phyloP scores from a whole-genome alignment of 2,329 filamentous ascomycete species.

The Aspergillus sp. region DNA sequence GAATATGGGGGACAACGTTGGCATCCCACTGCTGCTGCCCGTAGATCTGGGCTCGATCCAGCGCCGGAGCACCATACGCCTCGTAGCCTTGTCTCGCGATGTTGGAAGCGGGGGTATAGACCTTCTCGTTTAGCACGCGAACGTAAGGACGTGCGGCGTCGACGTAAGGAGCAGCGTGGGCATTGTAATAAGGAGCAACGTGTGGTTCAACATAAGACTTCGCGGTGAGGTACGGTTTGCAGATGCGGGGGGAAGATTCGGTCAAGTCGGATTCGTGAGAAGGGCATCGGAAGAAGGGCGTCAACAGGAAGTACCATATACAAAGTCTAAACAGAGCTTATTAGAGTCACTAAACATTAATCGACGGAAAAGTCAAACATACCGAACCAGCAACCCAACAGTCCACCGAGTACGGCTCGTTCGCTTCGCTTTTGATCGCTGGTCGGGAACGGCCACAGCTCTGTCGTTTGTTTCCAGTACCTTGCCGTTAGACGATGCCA shows the following conservation, averaged over 20 bases:
- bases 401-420: slow-evolving; percentile 38
- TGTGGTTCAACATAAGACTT: slow-evolving; percentile 72
- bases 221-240: slow-evolving; percentile 76
- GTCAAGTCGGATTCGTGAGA: slow-evolving; percentile 68
- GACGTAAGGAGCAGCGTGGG: slow-evolving; percentile 83
- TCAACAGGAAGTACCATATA: slow-evolving; percentile 85
- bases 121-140: slow-evolving; percentile 58
- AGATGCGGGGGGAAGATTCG: slow-evolving; percentile 74
- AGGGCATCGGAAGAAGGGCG: slow-evolving; percentile 81
- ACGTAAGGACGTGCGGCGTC: slow-evolving; percentile 75
- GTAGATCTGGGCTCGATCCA: slow-evolving; percentile 69
- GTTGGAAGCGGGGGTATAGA: slow-evolving; percentile 70
- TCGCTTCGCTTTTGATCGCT: slow-evolving; percentile 20
- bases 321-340: slow-evolving; percentile 60
- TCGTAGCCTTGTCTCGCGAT: slow-evolving; percentile 65
- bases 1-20: slow-evolving; percentile 74
- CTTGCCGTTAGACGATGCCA: slow-evolving; percentile 34
- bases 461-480: slow-evolving; percentile 27
- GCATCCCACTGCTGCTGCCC: slow-evolving; percentile 76
- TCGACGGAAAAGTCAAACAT: slow-evolving; percentile 23
- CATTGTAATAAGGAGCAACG: slow-evolving; percentile 80
- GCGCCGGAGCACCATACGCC: slow-evolving; percentile 75
- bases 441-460: slow-evolving; percentile 17
- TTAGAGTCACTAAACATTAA: neutral
- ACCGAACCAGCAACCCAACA: slow-evolving; percentile 42